Conservation (phyloP, 139 green algal genomes). For the Chlorella ohadii region DNA sequence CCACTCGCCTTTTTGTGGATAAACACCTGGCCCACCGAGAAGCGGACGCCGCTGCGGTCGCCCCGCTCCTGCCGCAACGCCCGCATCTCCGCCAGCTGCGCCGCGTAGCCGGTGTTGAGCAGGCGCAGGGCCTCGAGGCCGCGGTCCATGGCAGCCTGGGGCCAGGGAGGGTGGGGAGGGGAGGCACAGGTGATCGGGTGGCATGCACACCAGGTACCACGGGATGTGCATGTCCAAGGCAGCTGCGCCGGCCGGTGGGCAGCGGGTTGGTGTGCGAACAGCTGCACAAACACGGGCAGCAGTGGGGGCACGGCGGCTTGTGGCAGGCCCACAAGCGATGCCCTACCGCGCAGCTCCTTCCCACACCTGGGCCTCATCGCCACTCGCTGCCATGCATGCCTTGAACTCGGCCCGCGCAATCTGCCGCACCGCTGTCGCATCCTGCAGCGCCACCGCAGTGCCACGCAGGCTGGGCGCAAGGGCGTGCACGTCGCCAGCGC, state of each 20-base stretch:
- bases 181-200: too few species aligned
- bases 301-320: too few species aligned
- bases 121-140: constrained; percentile 34
- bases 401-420: not conserved
- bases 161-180: too few species aligned
- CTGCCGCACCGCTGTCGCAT: not conserved
- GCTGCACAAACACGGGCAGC: too few species aligned
- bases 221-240: too few species aligned
- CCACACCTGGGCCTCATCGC: not conserved
- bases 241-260: too few species aligned
- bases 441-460: not conserved
- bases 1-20: constrained; percentile 30
- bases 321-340: too few species aligned
- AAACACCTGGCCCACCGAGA: constrained; percentile 41
- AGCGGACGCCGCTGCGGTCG: constrained; percentile 20
- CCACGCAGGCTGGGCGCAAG: constrained; percentile 5
- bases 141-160: constrained; percentile 9
- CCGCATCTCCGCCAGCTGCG: constrained; percentile 1
- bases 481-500: not conserved
- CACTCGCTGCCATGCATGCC: not conserved
- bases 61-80: constrained; percentile 27
- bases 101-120: constrained; percentile 33
- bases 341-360: too few species aligned
- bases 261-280: too few species aligned
- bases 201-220: too few species aligned